Percentiles rank a stretch among this genome's conserved stretches.
Evolutionary conservation across 371 early-diverging fungal genomes (phyloP).

Genomic region (Apophysomyces elegans): DNA sequence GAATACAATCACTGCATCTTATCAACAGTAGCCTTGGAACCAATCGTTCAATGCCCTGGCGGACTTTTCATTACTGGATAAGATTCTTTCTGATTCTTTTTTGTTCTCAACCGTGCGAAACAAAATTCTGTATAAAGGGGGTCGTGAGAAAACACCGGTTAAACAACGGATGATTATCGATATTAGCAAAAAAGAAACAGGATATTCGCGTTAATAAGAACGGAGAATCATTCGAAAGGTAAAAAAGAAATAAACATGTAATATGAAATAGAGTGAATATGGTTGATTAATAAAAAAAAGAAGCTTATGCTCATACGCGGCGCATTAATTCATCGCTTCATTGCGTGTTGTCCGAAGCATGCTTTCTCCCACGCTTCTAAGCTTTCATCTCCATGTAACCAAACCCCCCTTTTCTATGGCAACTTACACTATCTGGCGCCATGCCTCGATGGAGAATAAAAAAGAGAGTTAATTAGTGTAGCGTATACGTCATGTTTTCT

Average conservation of each 20-base stretch:
- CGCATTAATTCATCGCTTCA: not conserved
- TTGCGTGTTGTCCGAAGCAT: not conserved
- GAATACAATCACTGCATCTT: not conserved
- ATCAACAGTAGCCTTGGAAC: not conserved
- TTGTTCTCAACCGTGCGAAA: conserved; percentile 7
- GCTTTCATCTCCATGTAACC: not conserved
- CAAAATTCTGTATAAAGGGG: not conserved
- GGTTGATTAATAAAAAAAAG: not conserved
- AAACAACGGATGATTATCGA: not conserved
- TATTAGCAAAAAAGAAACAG: not conserved
- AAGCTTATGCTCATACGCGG: not conserved
- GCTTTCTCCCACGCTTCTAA: conserved; percentile 1
- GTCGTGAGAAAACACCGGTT: not conserved
- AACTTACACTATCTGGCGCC: not conserved
- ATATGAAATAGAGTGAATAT: not conserved
- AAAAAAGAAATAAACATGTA: too few species aligned
- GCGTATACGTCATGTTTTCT: not conserved
- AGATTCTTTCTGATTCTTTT: not conserved
- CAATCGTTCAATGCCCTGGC: not conserved
- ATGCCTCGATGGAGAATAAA: not conserved
- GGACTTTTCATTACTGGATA: too few species aligned
- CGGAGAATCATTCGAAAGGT: too few species aligned
- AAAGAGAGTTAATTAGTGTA: not conserved
- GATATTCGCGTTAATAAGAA: too few species aligned
- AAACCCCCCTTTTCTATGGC: not conserved